Base-by-base conservation (phyloP, 1,284 basidiomycete species). In the Cronartium ribicola region DNA sequence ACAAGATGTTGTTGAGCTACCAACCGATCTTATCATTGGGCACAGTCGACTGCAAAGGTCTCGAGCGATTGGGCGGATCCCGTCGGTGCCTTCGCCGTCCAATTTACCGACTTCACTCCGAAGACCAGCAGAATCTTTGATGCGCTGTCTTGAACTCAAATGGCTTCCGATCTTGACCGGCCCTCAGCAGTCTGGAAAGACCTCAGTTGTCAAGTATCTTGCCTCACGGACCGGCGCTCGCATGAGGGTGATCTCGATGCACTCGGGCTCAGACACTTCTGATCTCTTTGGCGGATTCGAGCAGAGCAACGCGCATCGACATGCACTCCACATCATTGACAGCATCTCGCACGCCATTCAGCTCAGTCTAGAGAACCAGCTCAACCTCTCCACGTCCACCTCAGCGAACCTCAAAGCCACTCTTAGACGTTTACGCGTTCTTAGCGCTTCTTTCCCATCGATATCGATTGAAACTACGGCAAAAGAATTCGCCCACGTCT, bases 201-300 rank as follows among this genome's bases (percentile, higher is more conserved):
- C 91, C 5, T 85, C 85, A 46, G 80, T 93, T 48, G 85, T 95
- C 36, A 86, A 88, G 63, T 83, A 86, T 8, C 82, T 96, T 62
- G 92, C 95, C 22, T 83, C 87, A 65, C 82, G 89, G 41, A 86
- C 86, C 46, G 94, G 94, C 20, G 86, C 86, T 64, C 75, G 80
- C 17, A 84, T 98, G 0, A 85, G 86, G 60, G 90, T 92, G 80
- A 85, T 98, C 63, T 85, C 88, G 29, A 85, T 98, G 81, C 95
- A 91, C 81, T 88, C 87, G 63, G 89, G 92, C 6, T 93, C 92
- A 17, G 96, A 99, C 80, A 92, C 94, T 0, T 89, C 89, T 79
- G 96, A 99, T 81, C 89, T 99, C 46, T 83, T 98, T 51, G 96
- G 96, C 63, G 90, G 91, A 77, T 98, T 98, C 79, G 96, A 99